Percentiles rank a stretch among this genome's conserved stretches.
Evolutionary conservation across 257 asterid species (phyloP).

Genomic region (Nicotiana benthamiana): DNA sequence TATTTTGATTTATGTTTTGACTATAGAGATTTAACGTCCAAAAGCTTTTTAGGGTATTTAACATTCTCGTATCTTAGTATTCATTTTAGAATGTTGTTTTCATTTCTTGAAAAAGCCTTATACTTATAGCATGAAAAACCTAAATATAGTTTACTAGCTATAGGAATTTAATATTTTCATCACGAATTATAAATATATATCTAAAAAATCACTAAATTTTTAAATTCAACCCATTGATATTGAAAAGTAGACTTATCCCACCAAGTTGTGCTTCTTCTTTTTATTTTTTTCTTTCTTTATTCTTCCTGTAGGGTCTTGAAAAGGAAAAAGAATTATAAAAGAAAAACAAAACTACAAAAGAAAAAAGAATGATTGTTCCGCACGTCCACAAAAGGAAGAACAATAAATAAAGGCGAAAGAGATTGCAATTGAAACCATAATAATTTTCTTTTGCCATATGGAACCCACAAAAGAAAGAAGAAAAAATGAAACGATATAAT

Average conservation of each 20-base stretch:
- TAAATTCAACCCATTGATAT: background rate
- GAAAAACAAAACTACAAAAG: background rate
- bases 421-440: background rate
- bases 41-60: background rate
- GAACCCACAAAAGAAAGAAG: background rate
- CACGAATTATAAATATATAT: no score
- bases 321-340: background rate
- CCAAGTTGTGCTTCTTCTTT: background rate
- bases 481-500: background rate
- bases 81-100: no score
- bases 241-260: background rate
- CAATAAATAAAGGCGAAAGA: background rate
- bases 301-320: background rate
- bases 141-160: no score
- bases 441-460: background rate
- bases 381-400: background rate
- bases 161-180: no score
- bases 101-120: no score
- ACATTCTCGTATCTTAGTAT: no score
- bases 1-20: background rate
- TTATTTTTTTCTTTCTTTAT: background rate
- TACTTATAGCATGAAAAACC: no score
- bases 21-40: background rate
- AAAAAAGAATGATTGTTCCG: background rate
- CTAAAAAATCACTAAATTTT: no score